Base-by-base conservation (phyloP, 129 eudicot genomes). In the Helichrysum umbraculigerum region DNA sequence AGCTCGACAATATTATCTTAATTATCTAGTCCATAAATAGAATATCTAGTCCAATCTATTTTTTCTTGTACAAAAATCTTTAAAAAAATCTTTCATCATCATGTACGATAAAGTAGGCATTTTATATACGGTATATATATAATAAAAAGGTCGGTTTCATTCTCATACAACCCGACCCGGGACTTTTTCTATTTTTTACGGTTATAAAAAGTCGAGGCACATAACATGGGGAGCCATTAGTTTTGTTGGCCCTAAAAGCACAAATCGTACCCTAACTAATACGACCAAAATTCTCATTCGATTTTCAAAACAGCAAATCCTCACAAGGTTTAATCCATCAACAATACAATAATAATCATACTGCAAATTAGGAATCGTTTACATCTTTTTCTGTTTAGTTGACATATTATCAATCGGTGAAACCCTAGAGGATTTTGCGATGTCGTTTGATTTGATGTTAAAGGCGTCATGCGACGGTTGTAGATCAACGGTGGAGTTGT, bases 391-490 rank as follows among this genome's bases (percentile, higher is more conserved):
- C 16, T 47, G 54, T 47, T 12, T 14, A 12, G 54, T 14, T 12
- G 12, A 47, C 14, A 47, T 47, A 11, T 14, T 47, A 3, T 47
- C n/a, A 47, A 14, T 47, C 54, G n/a, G 17, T 47, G 5, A 37
- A 37, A 5, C 42, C 42, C 5, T 2, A 56, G 25, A 47, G 42
- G 73, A 7, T 33, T 21, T 25, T 66, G 65, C 35, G 7, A 87
- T 87, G 96, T 87, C 97, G 78, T 51, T 74, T 6, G 98, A 91
- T 83, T 88, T 94, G 96, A 64, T 82, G 8, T 70, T 94, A 84
- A 91, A 91, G 80, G 85, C 91, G 76, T 76, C 87, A 19, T 94
- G 98, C 47, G 73, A 88, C 64, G 90, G 87, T 1, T 94, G 98
- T 70, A 85, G 96, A 74, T 81, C 97, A 22, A 80, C 87, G 61